Evolutionary conservation across 495 filamentous ascomycete species (phyloP), one percentile per base, ranked within the genome.

Genomic region (Talaromyces nanjingensis): DNA sequence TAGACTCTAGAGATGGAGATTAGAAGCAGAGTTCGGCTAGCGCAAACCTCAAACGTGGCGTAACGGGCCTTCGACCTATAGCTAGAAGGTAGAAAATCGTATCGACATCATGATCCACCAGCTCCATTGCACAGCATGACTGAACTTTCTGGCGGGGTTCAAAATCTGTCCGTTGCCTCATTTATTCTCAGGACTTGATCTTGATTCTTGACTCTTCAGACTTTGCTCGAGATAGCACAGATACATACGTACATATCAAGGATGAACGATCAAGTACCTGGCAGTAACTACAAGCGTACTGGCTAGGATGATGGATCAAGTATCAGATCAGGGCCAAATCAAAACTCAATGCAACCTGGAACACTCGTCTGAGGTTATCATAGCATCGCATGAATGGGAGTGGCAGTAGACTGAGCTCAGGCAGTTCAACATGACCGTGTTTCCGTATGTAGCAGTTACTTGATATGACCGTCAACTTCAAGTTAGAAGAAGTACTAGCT

Each of bases 21-120:
- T 42, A 16, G 37, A 42, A 22, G 24, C n/a, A 27, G 53, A 27
- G 27, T 29, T 56, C 16, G 37, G 22, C 53, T 56, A 56, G 53
- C 53, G 20, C n/a, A 7, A 56, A 56, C 53, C 24, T 56, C 53
- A 56, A 56, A 56, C 53, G 53, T 56, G 53, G 53, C 53, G 53
- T 12, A 54, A 54, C 37, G 11, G 37, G 49, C 24, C 4, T 54
- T 25, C 49, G 49, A 54, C 49, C 37, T 42, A 16, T 42, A 27
- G 37, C 37, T 42, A 16, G 37, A 42, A 42, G 2, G 37, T 9
- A 49, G 45, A 3, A 7, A 20, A 49, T 49, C 45, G 45, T 22
- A 49, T 20, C 45, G 45, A 18, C 18, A 18, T 49, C 45, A 49
- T 20, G 45, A 18, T 49, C 37, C 37, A 42, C 37, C 12, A 14